Evolutionary conservation across 202 grass and related monocot species (phyloP).

Genomic region (Miscanthus sacchariflorus): DNA sequence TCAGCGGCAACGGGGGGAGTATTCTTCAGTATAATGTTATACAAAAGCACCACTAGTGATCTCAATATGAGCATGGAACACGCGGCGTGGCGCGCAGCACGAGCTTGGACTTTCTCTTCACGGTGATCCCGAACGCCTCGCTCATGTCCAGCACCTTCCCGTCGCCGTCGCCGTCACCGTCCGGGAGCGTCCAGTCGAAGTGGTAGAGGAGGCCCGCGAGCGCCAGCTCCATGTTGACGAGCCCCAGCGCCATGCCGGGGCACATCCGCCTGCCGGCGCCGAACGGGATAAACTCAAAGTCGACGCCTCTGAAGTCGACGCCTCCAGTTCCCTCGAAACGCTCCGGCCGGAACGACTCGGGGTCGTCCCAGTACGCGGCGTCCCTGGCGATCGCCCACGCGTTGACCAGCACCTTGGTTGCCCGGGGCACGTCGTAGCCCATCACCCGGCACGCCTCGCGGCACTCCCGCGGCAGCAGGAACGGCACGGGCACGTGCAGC

Average conservation of each 20-base stretch:
- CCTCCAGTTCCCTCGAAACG: neutral
- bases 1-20: too few relatives aligned
- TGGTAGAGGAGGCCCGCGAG: slow-evolving; percentile 27
- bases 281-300: slow-evolving; percentile 33
- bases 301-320: neutral
- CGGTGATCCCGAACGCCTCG: neutral
- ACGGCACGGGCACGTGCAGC: neutral
- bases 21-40: too few relatives aligned
- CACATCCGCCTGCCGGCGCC: slow-evolving; percentile 10
- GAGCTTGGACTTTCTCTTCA: slow-evolving; percentile 7
- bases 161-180: fast-evolving
- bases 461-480: neutral
- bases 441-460: neutral
- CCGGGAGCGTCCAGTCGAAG: slow-evolving; percentile 15
- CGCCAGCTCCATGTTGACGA: neutral
- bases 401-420: slow-evolving; percentile 25
- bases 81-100: neutral
- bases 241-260: neutral
- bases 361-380: neutral
- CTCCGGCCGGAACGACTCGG: slow-evolving; percentile 5
- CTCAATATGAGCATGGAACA: neutral
- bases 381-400: slow-evolving; percentile 31
- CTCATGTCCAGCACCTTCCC: neutral
- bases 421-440: neutral
- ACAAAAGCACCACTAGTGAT: too few relatives aligned